These are phyloP conservation scores for Hepatocystis sp. DNA, from an alignment of 169 alveolate species.

Conservation along the genomic window DNA sequence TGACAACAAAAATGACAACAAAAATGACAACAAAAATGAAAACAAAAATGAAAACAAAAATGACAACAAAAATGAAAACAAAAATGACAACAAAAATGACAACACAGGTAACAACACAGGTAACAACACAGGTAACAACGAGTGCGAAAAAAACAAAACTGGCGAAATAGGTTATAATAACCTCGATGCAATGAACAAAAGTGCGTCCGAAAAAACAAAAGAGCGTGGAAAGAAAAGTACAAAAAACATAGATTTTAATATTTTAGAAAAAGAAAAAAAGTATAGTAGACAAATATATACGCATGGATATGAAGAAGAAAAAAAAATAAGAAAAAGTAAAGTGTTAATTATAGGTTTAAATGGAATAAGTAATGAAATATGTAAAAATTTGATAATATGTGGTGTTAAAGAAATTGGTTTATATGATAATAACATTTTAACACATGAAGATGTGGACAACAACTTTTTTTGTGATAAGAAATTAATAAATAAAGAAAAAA, in stretches of 20 bases:
- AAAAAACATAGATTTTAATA: background rate
- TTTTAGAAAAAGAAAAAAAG: constrained; percentile 55
- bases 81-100: too few species aligned
- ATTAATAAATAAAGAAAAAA: constrained; percentile 45
- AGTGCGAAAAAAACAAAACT: background rate
- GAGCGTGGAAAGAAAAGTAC: background rate
- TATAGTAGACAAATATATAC: constrained; percentile 99
- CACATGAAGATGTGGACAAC: constrained; percentile 37
- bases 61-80: too few species aligned
- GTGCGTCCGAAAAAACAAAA: background rate
- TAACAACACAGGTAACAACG: background rate
- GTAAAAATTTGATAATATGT: constrained; percentile 68
- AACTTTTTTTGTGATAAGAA: constrained; percentile 53
- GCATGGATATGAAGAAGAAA: constrained; percentile 98
- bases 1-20: too few species aligned
- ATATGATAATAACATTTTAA: constrained; percentile 52
- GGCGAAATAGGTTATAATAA: background rate
- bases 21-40: too few species aligned
- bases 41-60: too few species aligned
- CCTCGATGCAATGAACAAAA: background rate
- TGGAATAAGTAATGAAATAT: constrained; percentile 91
- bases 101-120: too few species aligned
- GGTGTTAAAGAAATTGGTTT: constrained; percentile 59
- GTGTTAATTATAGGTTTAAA: constrained; percentile 96
- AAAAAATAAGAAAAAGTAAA: constrained; percentile 92